Evolutionary conservation across 495 filamentous ascomycete genomes (phyloP).

Genomic region (Trichocladium antarcticum): DNA sequence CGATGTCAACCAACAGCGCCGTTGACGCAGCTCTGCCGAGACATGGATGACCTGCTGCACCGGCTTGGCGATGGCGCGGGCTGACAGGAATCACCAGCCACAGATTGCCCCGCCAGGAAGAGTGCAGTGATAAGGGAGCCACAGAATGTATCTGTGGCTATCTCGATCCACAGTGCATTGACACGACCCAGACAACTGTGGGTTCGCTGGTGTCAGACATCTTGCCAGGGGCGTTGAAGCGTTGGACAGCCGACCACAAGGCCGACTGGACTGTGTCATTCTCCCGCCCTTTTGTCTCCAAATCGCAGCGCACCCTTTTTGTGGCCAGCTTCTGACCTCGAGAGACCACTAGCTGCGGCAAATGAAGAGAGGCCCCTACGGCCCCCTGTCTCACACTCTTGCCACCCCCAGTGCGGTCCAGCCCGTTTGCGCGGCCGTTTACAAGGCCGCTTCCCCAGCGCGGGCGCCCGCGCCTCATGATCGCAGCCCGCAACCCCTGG

Average conservation of each 20-base stretch:
- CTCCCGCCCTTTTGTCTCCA: background rate
- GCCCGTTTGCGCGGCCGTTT: background rate
- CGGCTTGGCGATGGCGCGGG: conserved; percentile 11
- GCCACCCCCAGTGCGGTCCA: conserved; percentile 5
- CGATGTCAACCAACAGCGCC: conserved; percentile 17
- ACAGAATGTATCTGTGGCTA: background rate
- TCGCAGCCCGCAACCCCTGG: conserved; percentile 4
- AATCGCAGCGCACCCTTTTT: conserved; percentile 2
- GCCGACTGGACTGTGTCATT: background rate
- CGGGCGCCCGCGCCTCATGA: conserved; percentile 4
- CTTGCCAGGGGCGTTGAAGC: background rate
- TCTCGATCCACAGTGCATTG: conserved; percentile 1
- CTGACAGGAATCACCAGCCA: conserved; percentile 6
- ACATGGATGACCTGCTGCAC: conserved; percentile 11
- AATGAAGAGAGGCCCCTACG: background rate
- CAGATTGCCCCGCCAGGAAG: background rate
- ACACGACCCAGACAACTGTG: background rate
- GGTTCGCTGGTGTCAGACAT: background rate
- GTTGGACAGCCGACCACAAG: background rate
- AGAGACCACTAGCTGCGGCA: conserved; percentile 1
- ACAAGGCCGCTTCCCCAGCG: conserved; percentile 6
- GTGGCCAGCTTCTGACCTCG: conserved; percentile 3
- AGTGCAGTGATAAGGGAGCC: background rate
- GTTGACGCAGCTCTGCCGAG: conserved; percentile 13
- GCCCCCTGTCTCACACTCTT: conserved; percentile 8